Evolutionary conservation across 768 basidiomycete genomes (phyloP).

Genomic region (Agaricus blazei): DNA sequence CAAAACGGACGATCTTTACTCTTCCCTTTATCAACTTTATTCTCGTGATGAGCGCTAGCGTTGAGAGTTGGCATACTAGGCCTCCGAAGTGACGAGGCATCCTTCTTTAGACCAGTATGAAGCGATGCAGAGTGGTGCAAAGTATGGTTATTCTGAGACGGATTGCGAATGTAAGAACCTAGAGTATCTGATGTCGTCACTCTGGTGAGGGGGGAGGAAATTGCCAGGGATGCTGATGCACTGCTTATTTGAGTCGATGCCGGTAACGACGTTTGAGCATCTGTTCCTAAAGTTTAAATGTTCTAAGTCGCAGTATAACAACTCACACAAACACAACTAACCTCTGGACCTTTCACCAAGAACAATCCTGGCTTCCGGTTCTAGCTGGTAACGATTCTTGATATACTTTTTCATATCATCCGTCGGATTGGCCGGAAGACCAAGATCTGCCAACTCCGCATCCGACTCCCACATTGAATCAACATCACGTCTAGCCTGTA

Average conservation of each 20-base stretch:
- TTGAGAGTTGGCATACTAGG: conserved; percentile 22
- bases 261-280: background rate
- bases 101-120: conserved; percentile 15
- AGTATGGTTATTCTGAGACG: background rate
- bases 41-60: conserved; percentile 8
- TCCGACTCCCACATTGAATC: conserved; percentile 6
- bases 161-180: conserved; percentile 8
- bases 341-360: background rate
- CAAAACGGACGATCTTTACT: background rate
- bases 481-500: conserved; percentile 11
- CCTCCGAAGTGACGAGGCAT: conserved; percentile 13
- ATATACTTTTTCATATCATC: conserved; percentile 11
- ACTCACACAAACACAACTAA: background rate
- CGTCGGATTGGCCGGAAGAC: conserved; percentile 12
- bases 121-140: conserved; percentile 23
- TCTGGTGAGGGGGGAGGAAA: background rate
- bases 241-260: background rate
- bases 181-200: conserved; percentile 2
- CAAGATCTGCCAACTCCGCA: background rate
- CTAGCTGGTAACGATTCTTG: conserved; percentile 9
- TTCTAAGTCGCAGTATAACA: too few relatives aligned
- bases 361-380: conserved; percentile 4
- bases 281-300: background rate
- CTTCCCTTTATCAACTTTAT: background rate
- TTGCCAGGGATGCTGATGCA: background rate